A percentile compares a stretch with the other conserved stretches of the same genome.
Conservation (phyloP, 331 rosid genomes). For the Malus hybrid region DNA sequence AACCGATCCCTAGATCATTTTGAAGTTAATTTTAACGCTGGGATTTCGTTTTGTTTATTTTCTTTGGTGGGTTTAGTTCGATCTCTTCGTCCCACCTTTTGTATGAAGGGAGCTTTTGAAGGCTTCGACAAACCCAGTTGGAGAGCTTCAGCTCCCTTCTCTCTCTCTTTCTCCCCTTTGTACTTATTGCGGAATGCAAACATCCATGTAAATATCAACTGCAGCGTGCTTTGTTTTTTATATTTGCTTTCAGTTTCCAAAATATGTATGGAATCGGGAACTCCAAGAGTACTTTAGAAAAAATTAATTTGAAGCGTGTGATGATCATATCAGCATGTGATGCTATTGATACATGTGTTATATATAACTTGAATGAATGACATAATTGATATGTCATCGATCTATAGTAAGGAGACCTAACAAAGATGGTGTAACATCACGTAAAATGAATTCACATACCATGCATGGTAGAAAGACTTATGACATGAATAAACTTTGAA, state of each 20-base stretch:
- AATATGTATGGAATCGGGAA: neutral
- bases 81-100: neutral
- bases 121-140: neutral
- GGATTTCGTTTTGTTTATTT: neutral
- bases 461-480: too few species aligned
- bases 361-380: too few species aligned
- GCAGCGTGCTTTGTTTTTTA: neutral
- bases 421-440: too few species aligned
- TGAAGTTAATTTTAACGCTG: neutral
- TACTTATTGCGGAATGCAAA: conserved; percentile 6
- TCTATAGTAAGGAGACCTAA: too few species aligned
- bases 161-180: neutral
- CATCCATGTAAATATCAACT: conserved; percentile 25
- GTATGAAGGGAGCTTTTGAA: neutral
- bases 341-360: too few species aligned
- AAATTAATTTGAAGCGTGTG: too few species aligned
- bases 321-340: too few species aligned
- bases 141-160: conserved; percentile 3
- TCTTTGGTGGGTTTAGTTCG: neutral
- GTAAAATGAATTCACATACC: too few species aligned
- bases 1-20: neutral
- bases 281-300: too few species aligned
- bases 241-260: neutral
- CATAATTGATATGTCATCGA: too few species aligned
- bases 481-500: too few species aligned